A percentile compares a stretch with the other conserved stretches of the same genome.
phyloP scores from a whole-genome alignment of 1,284 basidiomycete species.

The Austroboletus rostrupii region DNA sequence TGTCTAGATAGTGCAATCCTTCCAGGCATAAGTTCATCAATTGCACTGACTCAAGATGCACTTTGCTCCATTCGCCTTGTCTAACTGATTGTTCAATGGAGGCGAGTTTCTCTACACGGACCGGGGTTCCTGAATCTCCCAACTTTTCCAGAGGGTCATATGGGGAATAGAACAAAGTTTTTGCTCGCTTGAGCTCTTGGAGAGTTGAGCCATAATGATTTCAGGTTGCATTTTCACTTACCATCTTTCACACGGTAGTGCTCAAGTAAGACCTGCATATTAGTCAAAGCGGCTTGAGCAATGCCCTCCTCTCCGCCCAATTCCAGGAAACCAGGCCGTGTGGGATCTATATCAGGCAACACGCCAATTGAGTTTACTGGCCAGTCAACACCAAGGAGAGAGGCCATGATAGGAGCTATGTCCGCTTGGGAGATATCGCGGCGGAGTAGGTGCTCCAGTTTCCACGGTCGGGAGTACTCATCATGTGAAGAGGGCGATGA shows the following conservation, averaged over 20 bases:
- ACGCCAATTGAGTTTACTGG: slow-evolving; percentile 77
- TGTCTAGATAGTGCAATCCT: slow-evolving; percentile 81
- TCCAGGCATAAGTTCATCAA: slow-evolving; percentile 58
- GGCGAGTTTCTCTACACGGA: slow-evolving; percentile 28
- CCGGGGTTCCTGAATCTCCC: slow-evolving; percentile 23
- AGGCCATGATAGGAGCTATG: slow-evolving; percentile 75
- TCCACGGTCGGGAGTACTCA: slow-evolving; percentile 64
- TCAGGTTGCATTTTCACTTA: slow-evolving; percentile 26
- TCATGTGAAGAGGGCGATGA: slow-evolving; percentile 59
- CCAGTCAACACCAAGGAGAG: slow-evolving; percentile 68
- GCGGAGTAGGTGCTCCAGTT: slow-evolving; percentile 51
- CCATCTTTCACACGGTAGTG: slow-evolving; percentile 80
- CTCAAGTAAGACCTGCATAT: slow-evolving; percentile 74
- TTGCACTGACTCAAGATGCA: slow-evolving; percentile 46
- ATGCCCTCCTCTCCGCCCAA: slow-evolving; percentile 37
- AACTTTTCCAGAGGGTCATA: slow-evolving; percentile 41
- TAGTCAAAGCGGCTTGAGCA: slow-evolving; percentile 63
- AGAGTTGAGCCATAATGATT: slow-evolving; percentile 7
- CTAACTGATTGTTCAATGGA: slow-evolving; percentile 45
- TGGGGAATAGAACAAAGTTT: slow-evolving; percentile 60
- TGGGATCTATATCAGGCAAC: slow-evolving; percentile 61
- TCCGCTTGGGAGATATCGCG: slow-evolving; percentile 85
- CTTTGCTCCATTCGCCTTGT: slow-evolving; percentile 43
- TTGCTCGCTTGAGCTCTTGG: slow-evolving; percentile 57
- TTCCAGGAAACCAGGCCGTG: slow-evolving; percentile 51